Evolutionary conservation across 2,329 filamentous ascomycete species (phyloP), one percentile per base, ranked within the genome.

Genomic region (Colletotrichum lini): DNA sequence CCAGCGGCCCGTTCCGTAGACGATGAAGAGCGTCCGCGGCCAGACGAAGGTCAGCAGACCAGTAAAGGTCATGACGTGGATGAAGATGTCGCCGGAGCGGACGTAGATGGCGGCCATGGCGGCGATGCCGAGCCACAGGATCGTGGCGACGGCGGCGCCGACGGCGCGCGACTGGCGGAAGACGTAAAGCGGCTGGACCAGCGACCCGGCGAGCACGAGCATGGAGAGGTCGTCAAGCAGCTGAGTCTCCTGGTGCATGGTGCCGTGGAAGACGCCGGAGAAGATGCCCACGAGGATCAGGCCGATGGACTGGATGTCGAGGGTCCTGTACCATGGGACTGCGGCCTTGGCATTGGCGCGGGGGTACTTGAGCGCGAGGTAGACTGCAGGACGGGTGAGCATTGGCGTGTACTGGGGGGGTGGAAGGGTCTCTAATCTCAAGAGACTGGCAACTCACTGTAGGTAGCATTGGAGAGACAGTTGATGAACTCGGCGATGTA

Each of bases 211-310:
- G 5, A 89, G 82, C 15, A 87, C 78, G 40, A 90, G 83, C 88
- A 90, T 90, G 65, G 87, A 86, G n/a, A 90, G 79, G 74, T 91
- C 88, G 74, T 90, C 89, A 73, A 83, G 84, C 70, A 84, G 85
- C 73, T 86, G 81, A 7, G 83, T 76, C 1, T 76, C 76, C 59
- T 84, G 82, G 63, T 80, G 83, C 21, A 86, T 79, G 9, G 82
- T 82, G 42, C 83, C 84, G 73, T 87, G 85, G 74, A 83, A 87
- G 13, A 81, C 61, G 59, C 82, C 81, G 1, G 84, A 87, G 35
- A 78, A 78, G 52, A 85, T 60, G 63, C 85, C 84, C 44, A 86
- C 79, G 8, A 80, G 50, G 44, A 85, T 73, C 40, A 85, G 80
- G 6, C 82, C 79, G 30, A 81, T 15, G 26, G 84, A 82, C 77